phyloP scores from a whole-genome alignment of 345 rosid genomes.

The Anastatica hierochuntica region DNA sequence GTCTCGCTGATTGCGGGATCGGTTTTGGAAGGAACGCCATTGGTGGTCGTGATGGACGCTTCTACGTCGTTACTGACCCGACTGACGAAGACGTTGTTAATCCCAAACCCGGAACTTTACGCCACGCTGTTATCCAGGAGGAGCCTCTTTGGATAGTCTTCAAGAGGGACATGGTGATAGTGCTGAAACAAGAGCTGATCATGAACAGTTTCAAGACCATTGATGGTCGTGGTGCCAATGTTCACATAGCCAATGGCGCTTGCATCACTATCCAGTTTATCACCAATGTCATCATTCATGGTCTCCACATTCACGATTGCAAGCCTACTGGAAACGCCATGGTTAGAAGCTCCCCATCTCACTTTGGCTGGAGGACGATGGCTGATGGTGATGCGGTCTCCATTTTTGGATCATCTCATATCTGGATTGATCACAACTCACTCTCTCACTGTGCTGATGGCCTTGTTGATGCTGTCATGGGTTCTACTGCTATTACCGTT shows the following conservation, averaged over 20 bases:
- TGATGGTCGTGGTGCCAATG: constrained; percentile 39
- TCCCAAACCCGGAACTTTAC: constrained; percentile 36
- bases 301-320: constrained; percentile 70
- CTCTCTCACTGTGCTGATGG: constrained; percentile 77
- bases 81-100: constrained; percentile 30
- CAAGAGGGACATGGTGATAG: constrained; percentile 31
- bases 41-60: constrained; percentile 36
- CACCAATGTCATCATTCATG: constrained; percentile 71
- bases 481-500: constrained; percentile 45
- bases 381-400: constrained; percentile 87
- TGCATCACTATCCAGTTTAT: constrained; percentile 47
- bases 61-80: constrained; percentile 34
- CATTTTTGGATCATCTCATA: no score
- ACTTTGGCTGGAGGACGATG: constrained; percentile 58
- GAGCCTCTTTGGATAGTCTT: constrained; percentile 33
- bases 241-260: constrained; percentile 37
- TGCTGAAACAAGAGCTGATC: constrained; percentile 38
- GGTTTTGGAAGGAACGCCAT: constrained; percentile 35
- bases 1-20: constrained; percentile 31
- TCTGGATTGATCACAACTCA: constrained; percentile 87
- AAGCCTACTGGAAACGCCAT: constrained; percentile 61
- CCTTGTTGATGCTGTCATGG: constrained; percentile 58
- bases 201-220: constrained; percentile 46
- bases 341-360: constrained; percentile 59
- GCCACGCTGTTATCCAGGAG: constrained; percentile 35